phyloP scores from a whole-genome alignment of 768 basidiomycete species.

The Rhodocollybia butyracea region DNA sequence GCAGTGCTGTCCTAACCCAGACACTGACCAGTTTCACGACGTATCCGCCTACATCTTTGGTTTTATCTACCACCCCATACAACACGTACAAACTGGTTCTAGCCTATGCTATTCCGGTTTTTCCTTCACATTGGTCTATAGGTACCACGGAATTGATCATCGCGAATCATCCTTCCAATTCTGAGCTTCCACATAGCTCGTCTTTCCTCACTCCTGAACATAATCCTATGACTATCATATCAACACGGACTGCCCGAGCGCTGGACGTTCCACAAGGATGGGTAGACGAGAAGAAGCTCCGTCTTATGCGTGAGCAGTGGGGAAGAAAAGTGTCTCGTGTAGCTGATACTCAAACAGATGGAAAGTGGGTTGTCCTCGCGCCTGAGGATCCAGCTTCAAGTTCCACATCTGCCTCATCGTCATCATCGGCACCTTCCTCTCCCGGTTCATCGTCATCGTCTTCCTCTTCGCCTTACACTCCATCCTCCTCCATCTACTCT shows the following conservation, averaged over 20 bases:
- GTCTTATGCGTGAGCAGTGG: slow-evolving; percentile 71
- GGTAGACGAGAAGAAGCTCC: slow-evolving; percentile 65
- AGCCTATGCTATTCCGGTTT: slow-evolving; percentile 74
- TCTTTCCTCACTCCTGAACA: slow-evolving; percentile 14
- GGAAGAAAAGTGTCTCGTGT: slow-evolving; percentile 67
- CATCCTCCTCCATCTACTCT: slow-evolving; percentile 36
- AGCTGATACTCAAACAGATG: slow-evolving; percentile 77
- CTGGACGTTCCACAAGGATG: slow-evolving; percentile 71
- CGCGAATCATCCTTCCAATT: slow-evolving; percentile 24
- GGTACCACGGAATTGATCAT: slow-evolving; percentile 78
- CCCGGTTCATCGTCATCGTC: slow-evolving; percentile 23
- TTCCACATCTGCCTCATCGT: background rate
- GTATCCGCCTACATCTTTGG: slow-evolving; percentile 75
- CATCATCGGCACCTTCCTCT: slow-evolving; percentile 13
- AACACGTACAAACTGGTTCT: slow-evolving; percentile 69
- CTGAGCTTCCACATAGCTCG: slow-evolving; percentile 15
- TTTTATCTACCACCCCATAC: slow-evolving; percentile 62
- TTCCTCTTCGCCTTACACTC: too few species aligned
- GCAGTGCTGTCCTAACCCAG: slow-evolving; percentile 53
- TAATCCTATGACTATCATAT: slow-evolving; percentile 44
- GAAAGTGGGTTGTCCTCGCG: slow-evolving; percentile 81
- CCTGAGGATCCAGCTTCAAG: slow-evolving; percentile 40
- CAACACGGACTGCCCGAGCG: slow-evolving; percentile 63
- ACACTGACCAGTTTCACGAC: slow-evolving; percentile 76
- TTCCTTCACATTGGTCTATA: slow-evolving; percentile 77